phyloP scores from a whole-genome alignment of 768 basidiomycete genomes.

The Leccinellum luteum region DNA sequence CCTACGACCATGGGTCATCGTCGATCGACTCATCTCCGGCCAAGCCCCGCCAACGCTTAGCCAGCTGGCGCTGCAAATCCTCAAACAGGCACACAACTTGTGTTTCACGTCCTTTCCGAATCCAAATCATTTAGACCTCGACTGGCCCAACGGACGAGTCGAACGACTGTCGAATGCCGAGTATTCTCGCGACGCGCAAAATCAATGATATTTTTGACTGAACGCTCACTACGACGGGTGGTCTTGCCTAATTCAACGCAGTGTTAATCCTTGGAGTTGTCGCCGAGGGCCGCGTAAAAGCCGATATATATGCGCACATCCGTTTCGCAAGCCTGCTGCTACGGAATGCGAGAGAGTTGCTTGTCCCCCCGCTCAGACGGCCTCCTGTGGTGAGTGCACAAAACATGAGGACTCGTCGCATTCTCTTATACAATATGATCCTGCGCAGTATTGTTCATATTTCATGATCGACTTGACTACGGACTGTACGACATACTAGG shows the following conservation, averaged over 20 bases:
- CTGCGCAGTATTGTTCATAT: too few species aligned
- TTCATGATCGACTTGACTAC: too few species aligned
- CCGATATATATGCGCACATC: too few species aligned
- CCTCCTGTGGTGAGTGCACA: neutral
- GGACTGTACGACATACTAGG: too few species aligned
- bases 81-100: neutral
- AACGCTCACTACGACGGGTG: neutral
- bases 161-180: neutral
- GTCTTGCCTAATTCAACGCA: neutral
- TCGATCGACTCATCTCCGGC: neutral
- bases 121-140: neutral
- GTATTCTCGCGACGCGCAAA: neutral
- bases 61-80: neutral
- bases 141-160: neutral
- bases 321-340: too few species aligned
- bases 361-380: neutral
- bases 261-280: neutral
- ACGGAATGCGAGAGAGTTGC: too few species aligned
- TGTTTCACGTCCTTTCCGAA: neutral
- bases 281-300: neutral
- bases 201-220: neutral
- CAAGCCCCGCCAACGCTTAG: neutral
- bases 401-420: neutral
- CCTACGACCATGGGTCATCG: neutral
- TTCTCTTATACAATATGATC: neutral